Base-by-base conservation (phyloP, 2,329 filamentous ascomycete species). In the Diplocarpon rosae region DNA sequence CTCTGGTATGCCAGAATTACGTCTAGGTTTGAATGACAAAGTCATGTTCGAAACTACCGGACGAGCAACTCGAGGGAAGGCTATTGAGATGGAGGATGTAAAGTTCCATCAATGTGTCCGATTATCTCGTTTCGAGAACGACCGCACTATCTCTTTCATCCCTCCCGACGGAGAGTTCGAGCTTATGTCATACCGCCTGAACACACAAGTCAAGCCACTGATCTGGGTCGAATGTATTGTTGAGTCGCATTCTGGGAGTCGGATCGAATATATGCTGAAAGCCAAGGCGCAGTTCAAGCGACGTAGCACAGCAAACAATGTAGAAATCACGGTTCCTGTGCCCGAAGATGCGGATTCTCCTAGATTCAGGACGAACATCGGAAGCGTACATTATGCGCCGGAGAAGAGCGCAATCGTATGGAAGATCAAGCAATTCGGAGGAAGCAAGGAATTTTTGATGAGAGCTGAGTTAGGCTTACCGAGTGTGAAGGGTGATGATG, bases 361-460 rank as follows among this genome's bases (percentile, higher is more conserved):
- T 10, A 81, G 92, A 36, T 98, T 98, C 76, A 79, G 92, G 42
- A 98, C 92, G 30, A 98, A 96, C 63, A 93, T 98, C 50, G 92
- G 92, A 44, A 87, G 84, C 27, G 92, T 98, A 11, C 92, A 98
- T 68, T 98, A 98, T 63, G 90, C 90, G 3, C 92, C 92, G 0
- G 92, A 98, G 66, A 90, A 95, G 61, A 93, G 86, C 52, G 90
- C 90, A 47, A 98, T 98, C 56, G 85, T 98, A 40, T 98, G 92
- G 92, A 98, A 98, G 72, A 98, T 98, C 65, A 98, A 98, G 72
- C 92, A 98, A 61, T 98, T 98, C 65, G 92, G 92, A 36, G 92
- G 92, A n/a, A 80, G 82, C 56, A 98, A 98, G 67, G 92, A 98
- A 63, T 98, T 98, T 60, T 72, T 98, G 56, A 98, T 98, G 92